A percentile compares a stretch with the other conserved stretches of the same genome.
phyloP scores from a whole-genome alignment of 306 rosid genomes.

The Fagus crenata region DNA sequence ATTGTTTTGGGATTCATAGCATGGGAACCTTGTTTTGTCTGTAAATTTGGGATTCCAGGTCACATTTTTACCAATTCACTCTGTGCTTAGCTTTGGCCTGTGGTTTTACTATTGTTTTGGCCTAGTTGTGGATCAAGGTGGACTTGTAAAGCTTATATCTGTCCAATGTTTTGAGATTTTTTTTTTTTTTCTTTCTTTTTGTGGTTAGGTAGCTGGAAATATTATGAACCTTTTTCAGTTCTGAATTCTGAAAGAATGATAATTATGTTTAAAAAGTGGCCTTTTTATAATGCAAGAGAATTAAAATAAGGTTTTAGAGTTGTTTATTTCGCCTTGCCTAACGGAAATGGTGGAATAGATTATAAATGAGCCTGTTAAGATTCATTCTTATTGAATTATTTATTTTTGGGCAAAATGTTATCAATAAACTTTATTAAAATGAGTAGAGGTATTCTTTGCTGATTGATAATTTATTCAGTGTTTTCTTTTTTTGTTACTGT shows the following conservation, averaged over 20 bases:
- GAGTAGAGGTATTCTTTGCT: background rate
- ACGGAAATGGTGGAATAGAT: background rate
- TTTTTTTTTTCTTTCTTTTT: no score
- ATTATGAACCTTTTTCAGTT: no score
- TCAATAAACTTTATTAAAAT: background rate
- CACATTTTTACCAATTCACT: background rate
- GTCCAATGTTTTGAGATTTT: no score
- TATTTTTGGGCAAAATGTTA: background rate
- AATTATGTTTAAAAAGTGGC: no score
- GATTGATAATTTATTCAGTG: background rate
- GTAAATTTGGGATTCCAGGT: background rate
- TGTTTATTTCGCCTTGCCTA: no score
- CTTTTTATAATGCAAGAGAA: no score
- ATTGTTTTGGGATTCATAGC: background rate
- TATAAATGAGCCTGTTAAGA: background rate
- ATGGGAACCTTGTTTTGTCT: background rate
- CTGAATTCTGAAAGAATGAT: no score
- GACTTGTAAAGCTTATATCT: no score
- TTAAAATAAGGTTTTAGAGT: no score
- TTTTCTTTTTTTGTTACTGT: background rate
- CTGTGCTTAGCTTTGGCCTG: no score
- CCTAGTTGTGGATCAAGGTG: no score
- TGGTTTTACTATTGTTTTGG: background rate
- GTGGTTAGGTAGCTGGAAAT: no score
- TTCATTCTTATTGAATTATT: background rate